Evolutionary conservation across 164 flowering plant species (phyloP), one percentile per base, ranked within the genome.

Genomic region (Kingdonia uniflora): DNA sequence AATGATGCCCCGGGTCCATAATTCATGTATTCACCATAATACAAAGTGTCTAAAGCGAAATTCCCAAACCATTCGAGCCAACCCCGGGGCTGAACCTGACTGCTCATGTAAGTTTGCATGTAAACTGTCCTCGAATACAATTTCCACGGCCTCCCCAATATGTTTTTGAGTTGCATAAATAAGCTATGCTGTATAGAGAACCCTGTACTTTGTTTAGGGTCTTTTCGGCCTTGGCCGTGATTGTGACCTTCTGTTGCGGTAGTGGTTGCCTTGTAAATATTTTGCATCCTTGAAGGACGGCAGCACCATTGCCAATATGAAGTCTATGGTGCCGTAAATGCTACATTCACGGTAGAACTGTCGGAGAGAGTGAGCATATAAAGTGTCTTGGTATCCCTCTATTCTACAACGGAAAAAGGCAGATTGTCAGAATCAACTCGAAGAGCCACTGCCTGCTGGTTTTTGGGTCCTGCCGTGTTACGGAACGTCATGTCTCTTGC

Each of bases 341-440:
- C 44, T 57, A 54, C 97, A 88, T 54, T 88, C 97, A 1, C 92
- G 85, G 69, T 73, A 89, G 68, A 89, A 85, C 52, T 85, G 95
- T 44, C 97, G 81, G 49, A 89, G 92, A 1, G 95, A 89, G 68
- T 89, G 97, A 22, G 82, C 76, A 57, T 89, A 89, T 55, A 88
- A 83, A 12, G 97, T 85, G 82, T 88, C 97, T 57, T 88, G 97
- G 67, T 81, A 68, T 25, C 95, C 85, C 52, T 85, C 92, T 56
- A 89, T 67, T 79, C 95, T 82, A 79, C 97, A 89, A 4, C 83
- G 65, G 72, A 49, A 89, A 72, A 89, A 85, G 23, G 92, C 97
- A 0, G 97, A 85, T 21, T 73, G 61, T 89, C 92, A 0, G 97
- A 83, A 64, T 85, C 95, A 10, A 85, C 97, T 2, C 97, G 71